Conservation (phyloP, 2,329 filamentous ascomycete genomes). For the Bipolaris victoriae region DNA sequence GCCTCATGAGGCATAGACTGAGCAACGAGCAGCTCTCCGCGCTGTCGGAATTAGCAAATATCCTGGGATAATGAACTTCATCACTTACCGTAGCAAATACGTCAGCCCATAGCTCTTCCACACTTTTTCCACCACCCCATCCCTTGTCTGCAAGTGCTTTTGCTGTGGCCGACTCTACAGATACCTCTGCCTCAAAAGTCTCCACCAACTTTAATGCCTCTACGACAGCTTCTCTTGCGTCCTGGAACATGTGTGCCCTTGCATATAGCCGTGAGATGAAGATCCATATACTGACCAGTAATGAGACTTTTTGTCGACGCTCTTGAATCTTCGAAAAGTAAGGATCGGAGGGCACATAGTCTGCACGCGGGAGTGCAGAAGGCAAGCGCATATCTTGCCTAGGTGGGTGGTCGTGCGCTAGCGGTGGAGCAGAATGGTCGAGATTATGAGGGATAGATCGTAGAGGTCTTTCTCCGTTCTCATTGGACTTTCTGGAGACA, state of each 20-base stretch:
- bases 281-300: constrained; percentile 83
- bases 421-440: constrained; percentile 45
- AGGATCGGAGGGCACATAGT: constrained; percentile 50
- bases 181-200: constrained; percentile 70
- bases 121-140: constrained; percentile 81
- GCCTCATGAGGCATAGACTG: constrained; percentile 71
- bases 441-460: constrained; percentile 51
- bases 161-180: constrained; percentile 66
- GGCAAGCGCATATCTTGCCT: constrained; percentile 54
- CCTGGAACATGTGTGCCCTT: constrained; percentile 77
- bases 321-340: constrained; percentile 59
- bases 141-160: constrained; percentile 67
- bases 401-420: constrained; percentile 52
- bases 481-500: constrained; percentile 31
- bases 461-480: constrained; percentile 46
- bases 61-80: too few relatives aligned
- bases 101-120: constrained; percentile 85
- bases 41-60: constrained; percentile 52
- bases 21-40: constrained; percentile 70
- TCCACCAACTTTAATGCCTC: constrained; percentile 82
- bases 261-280: constrained; percentile 89
- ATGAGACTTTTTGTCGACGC: constrained; percentile 61
- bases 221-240: constrained; percentile 77
- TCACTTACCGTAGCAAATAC: constrained; percentile 76
- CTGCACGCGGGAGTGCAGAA: constrained; percentile 45